Base-by-base conservation (phyloP, 2,329 filamentous ascomycete genomes). In the Botryotinia convoluta region DNA sequence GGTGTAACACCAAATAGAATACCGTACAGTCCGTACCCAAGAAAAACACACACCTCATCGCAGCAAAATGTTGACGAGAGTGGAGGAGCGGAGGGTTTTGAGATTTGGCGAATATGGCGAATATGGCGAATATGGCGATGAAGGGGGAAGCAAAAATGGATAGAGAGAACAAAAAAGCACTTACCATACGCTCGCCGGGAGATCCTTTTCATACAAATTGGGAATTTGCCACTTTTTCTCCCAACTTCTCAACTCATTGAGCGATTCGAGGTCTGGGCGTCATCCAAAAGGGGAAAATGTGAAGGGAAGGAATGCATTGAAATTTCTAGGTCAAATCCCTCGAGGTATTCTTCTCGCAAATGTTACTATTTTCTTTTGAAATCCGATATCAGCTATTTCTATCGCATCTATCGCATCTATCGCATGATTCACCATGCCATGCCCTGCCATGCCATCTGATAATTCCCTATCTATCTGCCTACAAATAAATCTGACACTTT, bases 141-240 rank as follows among this genome's bases (percentile, higher is more conserved):
- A 54, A 54, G n/a, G 62, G 61, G 64, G 8, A 39, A 26, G 32
- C n/a, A 35, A 32, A 67, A 39, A 5, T 18, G 29, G 45, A 22
- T 35, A 22, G 37, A 71, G 22, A 45, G 26, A 32, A 18, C 14
- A 20, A 9, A 44, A 57, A 59, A 72, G 62, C 61, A 42, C 62
- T 68, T 72, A 72, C 61, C 70, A 72, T 45, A n/a, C 37, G 69
- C 57, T 71, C 57, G 42, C 62, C n/a, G 22, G 61, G 29, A 67
- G 48, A 72, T 68, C 70, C 29, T 72, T 65, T 59, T 48, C n/a
- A 54, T 32, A 26, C 22, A 14, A 44, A 67, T 20, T 51, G 44
- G 37, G 37, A 9, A 35, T 57, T 37, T 67, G 54, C 45, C 45
- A 67, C 32, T 29, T 16, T 54, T 39, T 39, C 45, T n/a, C 51